Evolutionary conservation across 805 yeast genomes (phyloP).

Genomic region (Wickerhamiella azymoides): DNA sequence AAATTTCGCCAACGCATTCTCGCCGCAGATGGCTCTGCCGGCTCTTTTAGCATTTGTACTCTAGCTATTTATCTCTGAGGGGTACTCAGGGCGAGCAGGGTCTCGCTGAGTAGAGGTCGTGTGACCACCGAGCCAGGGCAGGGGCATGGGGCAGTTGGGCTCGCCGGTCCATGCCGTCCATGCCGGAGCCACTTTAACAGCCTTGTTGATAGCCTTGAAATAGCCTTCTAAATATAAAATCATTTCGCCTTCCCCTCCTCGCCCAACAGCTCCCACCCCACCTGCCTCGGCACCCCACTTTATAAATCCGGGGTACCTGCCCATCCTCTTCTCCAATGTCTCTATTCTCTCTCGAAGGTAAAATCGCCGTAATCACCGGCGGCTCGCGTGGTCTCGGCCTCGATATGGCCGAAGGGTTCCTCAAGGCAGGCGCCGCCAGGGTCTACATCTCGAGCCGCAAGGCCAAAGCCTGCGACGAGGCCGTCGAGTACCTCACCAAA

Average conservation of each 20-base stretch:
- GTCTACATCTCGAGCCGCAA: conserved; percentile 56
- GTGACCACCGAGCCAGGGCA: too few relatives aligned
- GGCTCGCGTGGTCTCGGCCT: conserved; percentile 67
- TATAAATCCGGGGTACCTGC: not conserved
- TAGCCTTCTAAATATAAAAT: not conserved
- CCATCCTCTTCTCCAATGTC: not conserved
- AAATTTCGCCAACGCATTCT: too few relatives aligned
- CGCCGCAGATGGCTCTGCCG: too few relatives aligned
- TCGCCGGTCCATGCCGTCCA: too few relatives aligned
- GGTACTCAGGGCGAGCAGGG: too few relatives aligned
- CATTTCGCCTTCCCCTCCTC: not conserved
- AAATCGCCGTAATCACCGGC: conserved; percentile 55
- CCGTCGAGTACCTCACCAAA: conserved; percentile 25
- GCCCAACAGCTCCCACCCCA: not conserved
- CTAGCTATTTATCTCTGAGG: too few relatives aligned
- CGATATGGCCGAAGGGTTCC: conserved; percentile 49
- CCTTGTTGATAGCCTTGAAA: too few relatives aligned
- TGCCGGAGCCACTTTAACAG: too few relatives aligned
- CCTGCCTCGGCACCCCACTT: not conserved
- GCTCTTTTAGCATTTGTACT: too few relatives aligned
- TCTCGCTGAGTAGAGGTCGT: too few relatives aligned
- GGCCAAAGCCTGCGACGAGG: conserved; percentile 44
- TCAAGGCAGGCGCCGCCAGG: conserved; percentile 45
- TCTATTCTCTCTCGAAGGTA: conserved; percentile 35
- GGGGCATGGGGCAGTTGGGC: too few relatives aligned